Conservation (phyloP, 2,329 filamentous ascomycete genomes). For the Huntiella savannae region DNA sequence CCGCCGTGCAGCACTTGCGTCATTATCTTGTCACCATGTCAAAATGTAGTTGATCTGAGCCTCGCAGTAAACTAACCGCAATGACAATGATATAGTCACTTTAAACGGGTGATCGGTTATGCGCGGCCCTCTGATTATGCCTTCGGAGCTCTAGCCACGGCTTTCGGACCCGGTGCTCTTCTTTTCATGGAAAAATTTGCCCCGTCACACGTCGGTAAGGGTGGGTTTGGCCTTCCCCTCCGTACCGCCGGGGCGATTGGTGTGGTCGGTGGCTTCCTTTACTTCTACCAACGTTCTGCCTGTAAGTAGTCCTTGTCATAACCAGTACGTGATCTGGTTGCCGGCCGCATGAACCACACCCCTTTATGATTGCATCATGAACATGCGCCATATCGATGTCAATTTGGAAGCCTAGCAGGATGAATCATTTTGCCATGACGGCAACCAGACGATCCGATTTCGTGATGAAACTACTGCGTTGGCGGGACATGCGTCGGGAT, state of each 20-base stretch:
- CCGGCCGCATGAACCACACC: background rate
- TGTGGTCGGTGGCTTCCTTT: slow-evolving; percentile 58
- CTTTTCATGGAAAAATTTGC: slow-evolving; percentile 65
- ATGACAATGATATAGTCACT: slow-evolving; percentile 40
- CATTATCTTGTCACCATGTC: background rate
- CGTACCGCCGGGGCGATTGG: slow-evolving; percentile 58
- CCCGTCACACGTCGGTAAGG: slow-evolving; percentile 67
- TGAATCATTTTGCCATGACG: too few species aligned
- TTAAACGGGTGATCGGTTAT: slow-evolving; percentile 77
- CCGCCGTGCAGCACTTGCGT: background rate
- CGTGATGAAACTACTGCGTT: too few species aligned
- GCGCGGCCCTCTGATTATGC: slow-evolving; percentile 70
- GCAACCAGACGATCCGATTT: too few species aligned
- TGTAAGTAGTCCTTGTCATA: slow-evolving; percentile 35
- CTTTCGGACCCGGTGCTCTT: slow-evolving; percentile 56
- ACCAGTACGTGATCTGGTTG: background rate
- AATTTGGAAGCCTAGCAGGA: background rate
- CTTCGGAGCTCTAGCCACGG: slow-evolving; percentile 46
- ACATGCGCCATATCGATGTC: background rate
- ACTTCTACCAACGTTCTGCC: slow-evolving; percentile 67
- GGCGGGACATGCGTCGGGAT: too few species aligned
- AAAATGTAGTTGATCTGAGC: background rate
- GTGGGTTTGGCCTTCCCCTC: slow-evolving; percentile 68
- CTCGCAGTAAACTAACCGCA: too few species aligned
- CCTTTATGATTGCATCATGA: too few species aligned